A percentile compares a stretch with the other conserved stretches of the same genome.
phyloP scores from a whole-genome alignment of 148 eudicot genomes.

The Rhododendron vialii region DNA sequence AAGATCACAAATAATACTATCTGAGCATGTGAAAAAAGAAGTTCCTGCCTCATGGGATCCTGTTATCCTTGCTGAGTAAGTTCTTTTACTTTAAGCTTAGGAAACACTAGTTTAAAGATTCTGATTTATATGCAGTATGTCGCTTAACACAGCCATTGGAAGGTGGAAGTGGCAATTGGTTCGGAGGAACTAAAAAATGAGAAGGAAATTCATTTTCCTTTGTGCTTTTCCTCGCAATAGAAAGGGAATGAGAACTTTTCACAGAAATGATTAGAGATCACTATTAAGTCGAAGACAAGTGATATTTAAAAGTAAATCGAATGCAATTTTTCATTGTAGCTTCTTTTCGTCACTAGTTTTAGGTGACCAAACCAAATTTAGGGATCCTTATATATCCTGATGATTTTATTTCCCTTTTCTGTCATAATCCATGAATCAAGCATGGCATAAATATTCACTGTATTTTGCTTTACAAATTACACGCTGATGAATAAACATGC shows the following conservation, averaged over 20 bases:
- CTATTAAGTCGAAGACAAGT: neutral
- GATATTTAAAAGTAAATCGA: neutral
- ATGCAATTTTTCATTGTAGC: neutral
- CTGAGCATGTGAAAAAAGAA: constrained; percentile 68
- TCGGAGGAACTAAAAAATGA: neutral
- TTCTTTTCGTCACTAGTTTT: neutral
- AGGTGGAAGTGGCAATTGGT: neutral
- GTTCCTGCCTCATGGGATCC: constrained; percentile 95
- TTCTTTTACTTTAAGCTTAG: constrained; percentile 12
- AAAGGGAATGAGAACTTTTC: neutral
- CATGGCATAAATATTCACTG: neutral
- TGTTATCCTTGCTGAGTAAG: constrained; percentile 80
- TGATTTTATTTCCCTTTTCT: neutral
- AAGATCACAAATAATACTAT: constrained; percentile 58
- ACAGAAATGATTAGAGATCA: neutral
- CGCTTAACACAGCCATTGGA: neutral
- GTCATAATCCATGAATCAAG: neutral
- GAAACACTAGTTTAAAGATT: neutral
- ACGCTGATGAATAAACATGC: neutral
- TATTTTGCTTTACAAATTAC: neutral
- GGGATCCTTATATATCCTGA: neutral
- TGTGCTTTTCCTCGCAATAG: neutral
- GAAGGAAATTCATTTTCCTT: neutral
- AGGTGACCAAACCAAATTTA: neutral
- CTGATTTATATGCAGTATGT: neutral